A percentile compares a stretch with the other conserved stretches of the same genome.
Evolutionary conservation across 73 alveolate genomes (phyloP).

Genomic region (Diophrys sp.): DNA sequence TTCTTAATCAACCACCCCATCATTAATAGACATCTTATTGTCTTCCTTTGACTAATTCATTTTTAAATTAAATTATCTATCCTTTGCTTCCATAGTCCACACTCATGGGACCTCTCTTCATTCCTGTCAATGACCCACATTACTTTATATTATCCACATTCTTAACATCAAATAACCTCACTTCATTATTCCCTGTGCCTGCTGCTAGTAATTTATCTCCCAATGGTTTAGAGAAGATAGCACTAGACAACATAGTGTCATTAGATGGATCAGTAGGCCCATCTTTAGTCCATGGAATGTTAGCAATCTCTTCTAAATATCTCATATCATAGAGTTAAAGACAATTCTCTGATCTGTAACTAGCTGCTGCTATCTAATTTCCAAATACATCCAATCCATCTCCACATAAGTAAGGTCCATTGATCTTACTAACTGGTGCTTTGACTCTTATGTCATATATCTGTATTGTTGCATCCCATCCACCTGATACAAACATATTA

Average conservation of each 20-base stretch:
- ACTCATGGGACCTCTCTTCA: conserved; percentile 34
- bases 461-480: conserved; percentile 96
- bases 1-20: not conserved
- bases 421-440: conserved; percentile 73
- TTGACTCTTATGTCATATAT: conserved; percentile 91
- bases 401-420: conserved; percentile 96
- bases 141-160: conserved; percentile 26
- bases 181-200: conserved; percentile 83
- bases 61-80: not conserved
- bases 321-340: conserved; percentile 73
- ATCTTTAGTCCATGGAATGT: conserved; percentile 19
- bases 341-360: conserved; percentile 68
- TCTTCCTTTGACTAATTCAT: not conserved
- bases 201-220: conserved; percentile 77
- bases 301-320: conserved; percentile 17
- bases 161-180: conserved; percentile 65
- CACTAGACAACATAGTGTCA: conserved; percentile 38
- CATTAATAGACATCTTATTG: not conserved
- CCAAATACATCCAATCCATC: conserved; percentile 86
- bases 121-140: conserved; percentile 24
- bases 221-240: conserved; percentile 31
- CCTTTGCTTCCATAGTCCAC: conserved; percentile 20
- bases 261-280: conserved; percentile 21
- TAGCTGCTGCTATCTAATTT: conserved; percentile 62
- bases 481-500: conserved; percentile 86